Evolutionary conservation across 345 rosid species (phyloP), one percentile per base, ranked within the genome.

Genomic region (Arabidopsis suecica): DNA sequence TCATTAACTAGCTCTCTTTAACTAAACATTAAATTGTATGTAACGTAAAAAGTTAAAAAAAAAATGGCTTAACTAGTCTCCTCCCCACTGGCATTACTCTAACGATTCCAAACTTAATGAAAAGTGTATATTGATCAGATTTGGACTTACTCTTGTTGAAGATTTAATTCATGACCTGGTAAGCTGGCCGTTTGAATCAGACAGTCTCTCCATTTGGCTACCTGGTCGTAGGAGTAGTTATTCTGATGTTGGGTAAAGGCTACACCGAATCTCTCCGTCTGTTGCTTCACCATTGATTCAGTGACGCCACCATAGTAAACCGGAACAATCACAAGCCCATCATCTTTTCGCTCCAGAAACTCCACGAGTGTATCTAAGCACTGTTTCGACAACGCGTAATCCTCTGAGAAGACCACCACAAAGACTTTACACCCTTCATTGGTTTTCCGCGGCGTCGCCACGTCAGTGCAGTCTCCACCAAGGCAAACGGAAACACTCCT

Each of bases 281-380:
- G 66, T 11, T 70, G 32, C 65, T 33, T 20, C 7, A 70, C 66
- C 1, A 42, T n/a, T 1, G n/a, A 10, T 4, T 14, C 56, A 45
- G 56, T 45, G 14, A 70, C 65, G 33, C 42, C 51, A n/a, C 74
- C 66, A 20, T 70, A 70, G 10, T 58, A 70, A 33, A 70, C 57
- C 6, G 74, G 74, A 59, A 70, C 30, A 44, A 70, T 53, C 10
- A 45, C 34, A 3, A 25, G 20, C 0, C 38, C 8, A 5, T 59
- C 56, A 42, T 69, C 25, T 28, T 57, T 34, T 7, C 64, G 32
- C 51, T 68, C 62, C 12, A 38, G 13, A 20, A 56, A 28, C 33
- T 6, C 6, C 14, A 34, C 16, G 54, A 69, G 64, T 28, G 55
- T 69, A 2, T 69, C 73, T 41, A 69, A 69, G 40, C 42, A 56